Evolutionary conservation across 495 filamentous ascomycete genomes (phyloP).

Genomic region (Oidiodendron maius): DNA sequence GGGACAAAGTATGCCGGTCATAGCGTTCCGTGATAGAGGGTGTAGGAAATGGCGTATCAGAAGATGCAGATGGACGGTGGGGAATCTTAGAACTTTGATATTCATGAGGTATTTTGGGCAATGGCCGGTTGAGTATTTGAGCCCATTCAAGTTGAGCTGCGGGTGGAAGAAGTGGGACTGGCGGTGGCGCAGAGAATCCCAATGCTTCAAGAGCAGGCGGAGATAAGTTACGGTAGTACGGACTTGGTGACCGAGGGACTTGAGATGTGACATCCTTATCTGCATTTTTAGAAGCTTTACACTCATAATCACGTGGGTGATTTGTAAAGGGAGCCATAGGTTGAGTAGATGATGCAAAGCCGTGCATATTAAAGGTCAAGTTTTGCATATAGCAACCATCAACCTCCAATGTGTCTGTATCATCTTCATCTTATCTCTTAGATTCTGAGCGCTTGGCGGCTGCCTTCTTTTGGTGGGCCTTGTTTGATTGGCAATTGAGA

Average conservation of each 20-base stretch:
- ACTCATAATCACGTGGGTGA: too few species aligned
- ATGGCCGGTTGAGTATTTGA: slow-evolving; percentile 29
- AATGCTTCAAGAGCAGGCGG: background rate
- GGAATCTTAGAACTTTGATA: too few species aligned
- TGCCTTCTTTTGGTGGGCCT: background rate
- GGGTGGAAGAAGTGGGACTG: background rate
- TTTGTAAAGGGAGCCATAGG: too few species aligned
- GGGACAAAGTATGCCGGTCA: slow-evolving; percentile 33
- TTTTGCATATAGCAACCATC: too few species aligned
- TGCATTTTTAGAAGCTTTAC: too few species aligned
- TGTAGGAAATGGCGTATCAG: slow-evolving; percentile 28
- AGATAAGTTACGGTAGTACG: background rate
- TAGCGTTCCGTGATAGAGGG: slow-evolving; percentile 33
- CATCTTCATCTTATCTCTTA: too few species aligned
- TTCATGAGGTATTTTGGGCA: slow-evolving; percentile 42
- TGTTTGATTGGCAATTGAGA: slow-evolving; percentile 6
- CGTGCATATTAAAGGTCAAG: too few species aligned
- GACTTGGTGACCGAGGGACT: background rate
- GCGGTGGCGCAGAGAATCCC: background rate
- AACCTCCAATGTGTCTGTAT: too few species aligned
- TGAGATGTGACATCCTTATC: background rate
- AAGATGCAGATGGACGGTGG: slow-evolving; percentile 13
- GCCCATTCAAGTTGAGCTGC: background rate
- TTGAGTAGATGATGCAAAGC: too few species aligned
- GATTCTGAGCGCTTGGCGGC: background rate